Base-by-base conservation (phyloP, 1,284 basidiomycete genomes). In the Sphagnurus paluster region DNA sequence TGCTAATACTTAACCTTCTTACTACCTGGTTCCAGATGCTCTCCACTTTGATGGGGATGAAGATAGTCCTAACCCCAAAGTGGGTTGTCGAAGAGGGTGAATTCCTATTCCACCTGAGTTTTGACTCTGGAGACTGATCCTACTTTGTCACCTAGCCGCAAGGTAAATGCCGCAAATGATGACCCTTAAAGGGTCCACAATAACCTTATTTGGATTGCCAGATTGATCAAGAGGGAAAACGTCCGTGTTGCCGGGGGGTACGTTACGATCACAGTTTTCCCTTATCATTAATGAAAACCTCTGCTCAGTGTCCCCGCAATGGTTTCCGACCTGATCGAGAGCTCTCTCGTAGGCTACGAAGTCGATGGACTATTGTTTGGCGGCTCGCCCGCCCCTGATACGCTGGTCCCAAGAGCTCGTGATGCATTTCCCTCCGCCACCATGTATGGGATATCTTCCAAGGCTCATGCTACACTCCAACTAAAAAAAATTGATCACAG, bases 31-130 rank as follows among this genome's bases (percentile, higher is more conserved):
- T 23, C 16, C 46, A 80, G 70, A 73, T 77, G 66, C 63, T 76
- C 49, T 65, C 69, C 17, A 80, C 80, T 2, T 62, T 76, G 50
- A 67, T 60, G 3, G 84, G 83, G 13, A 70, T 71, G 63, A 83
- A 80, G 59, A 68, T 84, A 30, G 70, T 80, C 21, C 59, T 85
- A 40, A 74, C 80, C 61, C 70, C 75, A 51, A 82, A 80, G 61
- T 83, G 80, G 79, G 68, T 75, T 37, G 61, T 74, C 17, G 66
- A 77, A 56, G 68, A 76, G 60, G 82, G 78, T 78, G 47, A 14
- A 24, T 36, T 40, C 30, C 36, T 29, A 25, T 13, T 42, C 17
- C 34, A 24, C n/a, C 17, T n/a, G n/a, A 24, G 42, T 30, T 8
- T 23, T 8, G 13, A 30, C n/a, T 4, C 10, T 8, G 4, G 9